Evolutionary conservation across 2,329 filamentous ascomycete species (phyloP).

Genomic region (Torrubiellomyces zombiae): DNA sequence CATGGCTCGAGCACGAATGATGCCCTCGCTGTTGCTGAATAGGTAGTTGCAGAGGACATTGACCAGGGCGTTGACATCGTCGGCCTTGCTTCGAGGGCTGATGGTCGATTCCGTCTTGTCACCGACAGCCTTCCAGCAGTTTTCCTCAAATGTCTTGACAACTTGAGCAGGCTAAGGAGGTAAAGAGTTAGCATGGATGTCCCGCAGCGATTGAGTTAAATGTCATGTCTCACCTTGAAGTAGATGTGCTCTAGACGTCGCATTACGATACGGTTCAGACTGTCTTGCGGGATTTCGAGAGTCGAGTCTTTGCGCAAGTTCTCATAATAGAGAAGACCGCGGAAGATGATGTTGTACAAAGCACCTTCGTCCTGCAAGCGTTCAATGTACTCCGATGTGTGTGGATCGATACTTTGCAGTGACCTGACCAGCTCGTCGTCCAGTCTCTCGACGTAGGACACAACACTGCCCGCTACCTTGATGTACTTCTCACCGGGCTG

Average conservation of each 20-base stretch:
- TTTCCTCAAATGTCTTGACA: slow-evolving; percentile 84
- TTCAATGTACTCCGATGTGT: slow-evolving; percentile 97
- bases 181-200: not conserved
- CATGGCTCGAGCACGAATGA: slow-evolving; percentile 92
- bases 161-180: slow-evolving; percentile 59
- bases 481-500: slow-evolving; percentile 62
- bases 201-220: not conserved
- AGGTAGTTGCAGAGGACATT: slow-evolving; percentile 87
- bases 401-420: slow-evolving; percentile 93
- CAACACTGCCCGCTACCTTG: slow-evolving; percentile 83
- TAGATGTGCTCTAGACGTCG: slow-evolving; percentile 92
- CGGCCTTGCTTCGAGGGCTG: slow-evolving; percentile 52
- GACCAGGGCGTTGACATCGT: slow-evolving; percentile 61
- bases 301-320: slow-evolving; percentile 51
- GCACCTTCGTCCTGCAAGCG: slow-evolving; percentile 77
- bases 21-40: slow-evolving; percentile 86
- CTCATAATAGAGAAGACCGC: slow-evolving; percentile 79
- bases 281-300: slow-evolving; percentile 66
- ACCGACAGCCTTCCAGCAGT: slow-evolving; percentile 73
- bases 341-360: slow-evolving; percentile 85
- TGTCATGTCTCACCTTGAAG: slow-evolving; percentile 67
- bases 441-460: slow-evolving; percentile 85
- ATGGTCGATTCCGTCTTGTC: slow-evolving; percentile 56
- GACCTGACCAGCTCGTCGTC: slow-evolving; percentile 96
- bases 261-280: slow-evolving; percentile 83